Conservation (phyloP, 2,329 filamentous ascomycete genomes). For the Paraconiothyrium sp. region DNA sequence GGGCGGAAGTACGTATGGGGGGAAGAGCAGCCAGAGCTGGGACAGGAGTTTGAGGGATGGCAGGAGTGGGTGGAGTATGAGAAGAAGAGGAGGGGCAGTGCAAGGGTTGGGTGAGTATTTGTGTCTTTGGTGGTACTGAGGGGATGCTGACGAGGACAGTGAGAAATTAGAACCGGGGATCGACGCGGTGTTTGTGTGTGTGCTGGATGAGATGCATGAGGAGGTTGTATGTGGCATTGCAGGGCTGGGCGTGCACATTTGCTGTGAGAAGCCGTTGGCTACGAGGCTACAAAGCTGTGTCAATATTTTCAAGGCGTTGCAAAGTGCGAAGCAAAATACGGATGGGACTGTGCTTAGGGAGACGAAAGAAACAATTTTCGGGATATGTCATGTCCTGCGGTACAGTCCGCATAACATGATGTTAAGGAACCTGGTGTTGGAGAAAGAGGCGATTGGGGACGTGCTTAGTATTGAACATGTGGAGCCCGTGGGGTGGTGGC, state of each 20-base stretch:
- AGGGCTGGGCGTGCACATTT: constrained; percentile 76
- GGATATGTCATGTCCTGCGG: constrained; percentile 90
- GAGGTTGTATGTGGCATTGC: constrained; percentile 81
- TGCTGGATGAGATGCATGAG: constrained; percentile 87
- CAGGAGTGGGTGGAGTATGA: constrained; percentile 80
- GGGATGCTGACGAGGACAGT: background rate
- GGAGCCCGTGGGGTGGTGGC: constrained; percentile 96
- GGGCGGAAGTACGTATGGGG: constrained; percentile 80
- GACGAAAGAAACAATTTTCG: constrained; percentile 68
- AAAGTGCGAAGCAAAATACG: constrained; percentile 31
- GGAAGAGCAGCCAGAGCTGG: constrained; percentile 57
- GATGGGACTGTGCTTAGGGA: constrained; percentile 35
- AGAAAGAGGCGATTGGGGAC: constrained; percentile 81
- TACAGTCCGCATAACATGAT: constrained; percentile 94
- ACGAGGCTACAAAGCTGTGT: constrained; percentile 82
- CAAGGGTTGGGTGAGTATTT: constrained; percentile 21
- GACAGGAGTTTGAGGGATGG: constrained; percentile 79
- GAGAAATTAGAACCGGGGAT: constrained; percentile 48
- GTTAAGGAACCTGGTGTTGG: constrained; percentile 78
- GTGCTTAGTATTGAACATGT: constrained; percentile 88
- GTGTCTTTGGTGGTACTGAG: background rate
- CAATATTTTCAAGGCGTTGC: constrained; percentile 71
- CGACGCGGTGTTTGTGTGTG: constrained; percentile 73
- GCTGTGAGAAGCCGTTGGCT: constrained; percentile 95
- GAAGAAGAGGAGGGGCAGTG: constrained; percentile 64